A percentile compares a stretch with the other conserved stretches of the same genome.
Evolutionary conservation across 2,329 filamentous ascomycete genomes (phyloP).

Genomic region (Alternaria arborescens): DNA sequence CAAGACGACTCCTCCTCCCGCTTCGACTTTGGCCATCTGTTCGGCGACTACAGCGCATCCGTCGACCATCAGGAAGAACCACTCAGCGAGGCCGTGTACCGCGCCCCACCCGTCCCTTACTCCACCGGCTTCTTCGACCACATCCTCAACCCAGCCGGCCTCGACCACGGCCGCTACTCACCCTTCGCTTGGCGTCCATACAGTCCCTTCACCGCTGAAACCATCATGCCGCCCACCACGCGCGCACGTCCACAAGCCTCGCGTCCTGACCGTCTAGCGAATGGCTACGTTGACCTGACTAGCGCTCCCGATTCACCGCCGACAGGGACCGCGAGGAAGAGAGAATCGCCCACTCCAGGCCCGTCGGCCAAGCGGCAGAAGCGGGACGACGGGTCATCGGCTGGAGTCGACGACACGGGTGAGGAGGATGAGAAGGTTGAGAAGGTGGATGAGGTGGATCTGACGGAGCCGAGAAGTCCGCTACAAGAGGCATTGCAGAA

Average conservation of each 20-base stretch:
- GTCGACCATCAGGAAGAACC: neutral
- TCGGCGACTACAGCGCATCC: constrained; percentile 10
- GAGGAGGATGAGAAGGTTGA: constrained; percentile 26
- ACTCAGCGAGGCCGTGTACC: constrained; percentile 21
- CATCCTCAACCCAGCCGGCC: constrained; percentile 40
- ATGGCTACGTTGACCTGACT: constrained; percentile 51
- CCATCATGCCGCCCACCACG: constrained; percentile 25
- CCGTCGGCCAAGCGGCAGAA: constrained; percentile 46
- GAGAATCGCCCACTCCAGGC: constrained; percentile 34
- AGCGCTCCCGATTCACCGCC: constrained; percentile 33
- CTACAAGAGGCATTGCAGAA: constrained; percentile 60
- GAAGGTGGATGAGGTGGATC: constrained; percentile 60
- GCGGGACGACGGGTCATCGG: constrained; percentile 27
- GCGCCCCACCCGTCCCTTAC: constrained; percentile 25
- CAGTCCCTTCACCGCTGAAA: constrained; percentile 5
- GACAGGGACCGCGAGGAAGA: constrained; percentile 24
- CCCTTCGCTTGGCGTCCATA: constrained; percentile 21
- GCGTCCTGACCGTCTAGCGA: constrained; percentile 38
- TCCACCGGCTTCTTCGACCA: constrained; percentile 39
- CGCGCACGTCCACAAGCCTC: constrained; percentile 22
- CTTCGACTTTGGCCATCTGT: neutral
- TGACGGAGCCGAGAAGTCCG: constrained; percentile 54
- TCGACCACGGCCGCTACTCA: constrained; percentile 24
- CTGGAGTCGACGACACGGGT: neutral
- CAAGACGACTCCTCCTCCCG: constrained; percentile 8